phyloP scores from a whole-genome alignment of 441 rosid genomes.

The Flueggea neowawraea region DNA sequence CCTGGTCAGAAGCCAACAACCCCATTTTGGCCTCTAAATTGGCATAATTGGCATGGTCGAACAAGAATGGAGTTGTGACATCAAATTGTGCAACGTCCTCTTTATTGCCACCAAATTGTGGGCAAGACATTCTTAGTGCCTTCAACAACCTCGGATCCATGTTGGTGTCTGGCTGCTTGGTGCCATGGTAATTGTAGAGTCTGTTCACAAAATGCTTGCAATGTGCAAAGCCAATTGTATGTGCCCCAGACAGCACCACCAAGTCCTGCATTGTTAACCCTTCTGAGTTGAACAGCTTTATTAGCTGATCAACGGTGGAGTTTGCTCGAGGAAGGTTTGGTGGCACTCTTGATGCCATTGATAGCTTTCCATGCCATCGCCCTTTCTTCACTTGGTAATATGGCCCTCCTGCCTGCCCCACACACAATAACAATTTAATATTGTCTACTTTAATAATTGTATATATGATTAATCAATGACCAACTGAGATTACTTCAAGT shows the following conservation, averaged over 20 bases:
- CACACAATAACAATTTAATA: neutral
- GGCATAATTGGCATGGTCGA: slow-evolving; percentile 56
- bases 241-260: slow-evolving; percentile 44
- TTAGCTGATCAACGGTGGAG: slow-evolving; percentile 30
- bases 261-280: slow-evolving; percentile 47
- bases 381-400: slow-evolving; percentile 62
- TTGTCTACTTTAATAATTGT: no score
- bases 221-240: slow-evolving; percentile 73
- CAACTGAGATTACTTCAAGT: no score
- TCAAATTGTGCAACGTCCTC: slow-evolving; percentile 47
- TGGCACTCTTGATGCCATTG: slow-evolving; percentile 45
- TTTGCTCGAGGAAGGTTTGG: slow-evolving; percentile 43
- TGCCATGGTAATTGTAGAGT: slow-evolving; percentile 51
- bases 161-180: slow-evolving; percentile 54
- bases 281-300: slow-evolving; percentile 39
- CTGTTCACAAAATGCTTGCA: slow-evolving; percentile 46
- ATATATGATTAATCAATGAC: no score
- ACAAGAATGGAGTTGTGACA: slow-evolving; percentile 42
- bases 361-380: slow-evolving; percentile 57
- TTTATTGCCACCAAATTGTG: slow-evolving; percentile 32
- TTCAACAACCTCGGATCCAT: slow-evolving; percentile 44
- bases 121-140: slow-evolving; percentile 50
- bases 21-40: slow-evolving; percentile 59
- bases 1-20: slow-evolving; percentile 54
- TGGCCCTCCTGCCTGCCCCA: slow-evolving; percentile 36